Conservation (phyloP, 1,139 yeast species). For the Eremothecium sinecaudum region DNA sequence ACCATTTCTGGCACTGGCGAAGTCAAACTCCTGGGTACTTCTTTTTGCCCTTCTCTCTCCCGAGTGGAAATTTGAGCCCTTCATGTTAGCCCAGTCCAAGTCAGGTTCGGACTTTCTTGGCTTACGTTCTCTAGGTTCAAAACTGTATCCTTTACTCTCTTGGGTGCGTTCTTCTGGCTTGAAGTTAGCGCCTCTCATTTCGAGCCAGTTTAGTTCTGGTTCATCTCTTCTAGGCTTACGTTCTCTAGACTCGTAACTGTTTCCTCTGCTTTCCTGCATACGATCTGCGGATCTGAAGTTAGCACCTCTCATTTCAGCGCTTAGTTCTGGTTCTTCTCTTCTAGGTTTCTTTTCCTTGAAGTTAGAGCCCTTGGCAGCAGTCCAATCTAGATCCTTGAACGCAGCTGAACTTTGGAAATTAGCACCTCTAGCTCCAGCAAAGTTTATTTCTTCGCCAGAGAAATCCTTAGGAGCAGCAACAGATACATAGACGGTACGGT, state of each 20-base stretch:
- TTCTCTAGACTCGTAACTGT: constrained; percentile 11
- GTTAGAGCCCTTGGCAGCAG: constrained; percentile 39
- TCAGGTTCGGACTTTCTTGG: constrained; percentile 27
- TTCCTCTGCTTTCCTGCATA: constrained; percentile 24
- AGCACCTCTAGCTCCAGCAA: constrained; percentile 35
- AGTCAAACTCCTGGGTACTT: constrained; percentile 44
- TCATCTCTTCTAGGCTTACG: constrained; percentile 34
- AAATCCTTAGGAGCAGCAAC: constrained; percentile 82
- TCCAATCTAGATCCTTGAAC: constrained; percentile 45
- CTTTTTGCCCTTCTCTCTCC: constrained; percentile 31
- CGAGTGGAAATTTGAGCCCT: constrained; percentile 25
- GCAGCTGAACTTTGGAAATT: constrained; percentile 30
- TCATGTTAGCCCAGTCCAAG: constrained; percentile 38
- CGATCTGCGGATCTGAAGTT: constrained; percentile 30
- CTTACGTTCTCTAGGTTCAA: constrained; percentile 17
- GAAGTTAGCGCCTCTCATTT: constrained; percentile 26
- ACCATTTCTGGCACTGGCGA: constrained; percentile 37
- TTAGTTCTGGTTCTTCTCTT: constrained; percentile 31
- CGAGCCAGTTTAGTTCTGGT: constrained; percentile 41
- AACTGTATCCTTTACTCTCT: constrained; percentile 35
- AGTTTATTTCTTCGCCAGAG: constrained; percentile 31
- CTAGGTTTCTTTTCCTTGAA: constrained; percentile 35
- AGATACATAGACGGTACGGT: constrained; percentile 70
- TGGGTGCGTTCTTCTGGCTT: constrained; percentile 28
- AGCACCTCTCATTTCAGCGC: constrained; percentile 30